Percentiles rank a stretch among this genome's conserved stretches.
phyloP scores from a whole-genome alignment of 148 eudicot species.

The Vaccinium myrtillus region DNA sequence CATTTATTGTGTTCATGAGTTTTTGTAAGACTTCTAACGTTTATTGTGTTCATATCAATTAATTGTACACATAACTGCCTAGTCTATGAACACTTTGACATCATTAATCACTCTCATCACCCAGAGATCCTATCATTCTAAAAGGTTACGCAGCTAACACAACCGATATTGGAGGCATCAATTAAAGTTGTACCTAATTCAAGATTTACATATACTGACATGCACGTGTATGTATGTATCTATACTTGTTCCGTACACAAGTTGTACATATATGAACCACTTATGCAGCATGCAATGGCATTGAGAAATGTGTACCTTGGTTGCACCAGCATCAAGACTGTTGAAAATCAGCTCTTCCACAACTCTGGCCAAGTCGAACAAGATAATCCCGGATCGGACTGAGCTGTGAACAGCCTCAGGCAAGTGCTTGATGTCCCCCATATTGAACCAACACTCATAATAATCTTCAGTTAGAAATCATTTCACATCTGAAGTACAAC shows the following conservation, averaged over 20 bases:
- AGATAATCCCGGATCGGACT: constrained; percentile 75
- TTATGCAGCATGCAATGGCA: neutral
- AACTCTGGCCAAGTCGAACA: constrained; percentile 63
- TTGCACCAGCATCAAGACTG: constrained; percentile 94
- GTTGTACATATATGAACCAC: neutral
- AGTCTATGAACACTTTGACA: neutral
- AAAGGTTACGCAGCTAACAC: too few species aligned
- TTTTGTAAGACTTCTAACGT: too few species aligned
- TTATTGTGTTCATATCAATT: neutral
- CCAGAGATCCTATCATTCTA: neutral
- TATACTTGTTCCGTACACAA: too few species aligned
- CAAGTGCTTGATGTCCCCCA: constrained; percentile 74
- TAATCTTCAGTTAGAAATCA: constrained; percentile 3
- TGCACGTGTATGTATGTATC: neutral
- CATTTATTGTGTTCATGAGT: too few species aligned
- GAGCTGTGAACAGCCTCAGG: constrained; percentile 59
- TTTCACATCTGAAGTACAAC: constrained; percentile 10
- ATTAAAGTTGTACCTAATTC: neutral
- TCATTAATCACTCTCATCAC: neutral
- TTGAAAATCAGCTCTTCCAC: constrained; percentile 93
- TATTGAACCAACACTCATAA: constrained; percentile 15
- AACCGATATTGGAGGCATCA: neutral
- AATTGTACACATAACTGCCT: neutral
- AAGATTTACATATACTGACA: neutral
- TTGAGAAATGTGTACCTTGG: constrained; percentile 44